Conservation (phyloP, 768 basidiomycete species). For the Mycena amicta region DNA sequence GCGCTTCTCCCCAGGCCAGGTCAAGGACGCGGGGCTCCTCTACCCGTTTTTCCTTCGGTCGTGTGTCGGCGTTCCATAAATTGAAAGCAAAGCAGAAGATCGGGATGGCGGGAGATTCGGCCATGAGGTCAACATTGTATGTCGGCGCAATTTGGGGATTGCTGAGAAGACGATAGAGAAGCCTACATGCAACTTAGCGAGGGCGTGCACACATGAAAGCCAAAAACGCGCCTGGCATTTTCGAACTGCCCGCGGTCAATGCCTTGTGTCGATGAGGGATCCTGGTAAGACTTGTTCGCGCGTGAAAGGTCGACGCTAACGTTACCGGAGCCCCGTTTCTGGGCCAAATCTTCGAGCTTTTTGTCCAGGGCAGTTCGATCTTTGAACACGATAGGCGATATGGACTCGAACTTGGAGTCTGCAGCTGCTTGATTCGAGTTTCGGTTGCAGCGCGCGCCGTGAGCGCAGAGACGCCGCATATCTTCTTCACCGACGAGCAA, state of each 20-base stretch:
- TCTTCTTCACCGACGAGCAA: constrained; percentile 3
- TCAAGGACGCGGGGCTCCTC: background rate
- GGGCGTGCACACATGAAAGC: background rate
- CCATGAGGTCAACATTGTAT: background rate
- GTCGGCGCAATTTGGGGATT: background rate
- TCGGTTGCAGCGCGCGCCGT: background rate
- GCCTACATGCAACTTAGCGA: background rate
- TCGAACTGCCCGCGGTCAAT: constrained; percentile 11
- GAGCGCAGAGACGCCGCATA: background rate
- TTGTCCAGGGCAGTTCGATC: background rate
- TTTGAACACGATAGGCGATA: constrained; percentile 17
- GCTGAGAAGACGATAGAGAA: constrained; percentile 2
- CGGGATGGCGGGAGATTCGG: background rate
- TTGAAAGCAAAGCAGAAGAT: background rate
- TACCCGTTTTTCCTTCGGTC: background rate
- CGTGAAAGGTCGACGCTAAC: constrained; percentile 4
- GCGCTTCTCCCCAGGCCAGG: background rate
- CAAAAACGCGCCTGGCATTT: constrained; percentile 11
- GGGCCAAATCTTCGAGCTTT: constrained; percentile 8
- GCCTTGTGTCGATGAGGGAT: background rate
- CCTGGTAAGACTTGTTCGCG: constrained; percentile 10
- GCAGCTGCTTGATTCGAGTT: background rate
- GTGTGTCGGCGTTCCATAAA: background rate
- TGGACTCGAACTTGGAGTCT: constrained; percentile 11
- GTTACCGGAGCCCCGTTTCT: background rate